Conservation (phyloP, 108 stramenopile species). For the Cyclotella baltica region DNA sequence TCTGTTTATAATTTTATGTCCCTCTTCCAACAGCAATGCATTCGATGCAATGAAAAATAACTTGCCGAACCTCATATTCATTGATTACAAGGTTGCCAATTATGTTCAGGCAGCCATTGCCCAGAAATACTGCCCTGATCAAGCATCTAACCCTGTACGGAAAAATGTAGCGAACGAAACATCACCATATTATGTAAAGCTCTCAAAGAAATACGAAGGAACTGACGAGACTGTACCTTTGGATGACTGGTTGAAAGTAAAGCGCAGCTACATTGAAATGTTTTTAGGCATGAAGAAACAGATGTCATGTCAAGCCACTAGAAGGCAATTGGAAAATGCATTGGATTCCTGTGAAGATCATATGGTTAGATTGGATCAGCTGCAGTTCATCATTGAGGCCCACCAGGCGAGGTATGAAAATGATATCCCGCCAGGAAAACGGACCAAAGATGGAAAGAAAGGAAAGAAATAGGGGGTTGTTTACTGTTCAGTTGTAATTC, state of each 20-base stretch:
- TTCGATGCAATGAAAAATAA: neutral
- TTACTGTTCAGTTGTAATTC: too few species aligned
- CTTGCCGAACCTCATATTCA: neutral
- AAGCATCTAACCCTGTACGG: neutral
- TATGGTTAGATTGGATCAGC: neutral
- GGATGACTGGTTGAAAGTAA: neutral
- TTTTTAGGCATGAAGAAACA: neutral
- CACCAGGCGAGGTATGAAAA: too few species aligned
- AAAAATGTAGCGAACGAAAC: neutral
- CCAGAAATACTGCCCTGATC: neutral
- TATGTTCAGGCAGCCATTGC: neutral
- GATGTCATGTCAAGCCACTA: neutral
- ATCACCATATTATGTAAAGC: neutral
- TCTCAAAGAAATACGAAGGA: neutral
- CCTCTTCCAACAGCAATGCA: too few species aligned
- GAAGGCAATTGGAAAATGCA: neutral
- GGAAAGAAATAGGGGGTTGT: too few species aligned
- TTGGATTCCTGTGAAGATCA: neutral
- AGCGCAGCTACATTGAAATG: neutral
- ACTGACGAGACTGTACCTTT: neutral
- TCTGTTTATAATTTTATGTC: too few species aligned
- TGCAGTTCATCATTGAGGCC: too few species aligned
- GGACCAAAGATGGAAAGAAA: too few species aligned
- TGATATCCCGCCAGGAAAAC: too few species aligned
- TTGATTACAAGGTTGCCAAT: neutral